phyloP scores from a whole-genome alignment of 139 green algal genomes.

The Micromonas commoda region DNA sequence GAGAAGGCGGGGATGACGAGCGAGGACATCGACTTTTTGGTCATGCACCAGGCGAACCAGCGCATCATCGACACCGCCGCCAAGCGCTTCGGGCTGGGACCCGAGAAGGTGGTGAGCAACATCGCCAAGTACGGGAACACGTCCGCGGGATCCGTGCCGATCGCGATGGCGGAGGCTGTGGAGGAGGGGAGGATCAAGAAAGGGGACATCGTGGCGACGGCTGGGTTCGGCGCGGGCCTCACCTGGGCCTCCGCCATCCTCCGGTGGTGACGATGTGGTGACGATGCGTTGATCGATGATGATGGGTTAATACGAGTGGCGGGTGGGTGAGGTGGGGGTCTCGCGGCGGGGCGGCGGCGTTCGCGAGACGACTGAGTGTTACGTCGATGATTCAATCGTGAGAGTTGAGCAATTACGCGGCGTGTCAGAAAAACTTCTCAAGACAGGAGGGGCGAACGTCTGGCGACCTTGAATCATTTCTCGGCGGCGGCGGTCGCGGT shows the following conservation, averaged over 20 bases:
- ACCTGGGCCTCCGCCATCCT: conserved; percentile 88
- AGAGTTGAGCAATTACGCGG: not conserved
- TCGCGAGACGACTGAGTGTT: not conserved
- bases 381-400: not conserved
- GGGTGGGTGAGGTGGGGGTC: not conserved
- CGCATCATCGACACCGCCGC: conserved; percentile 88
- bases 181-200: conserved; percentile 56
- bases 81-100: conserved; percentile 62
- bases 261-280: conserved; percentile 65
- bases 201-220: conserved; percentile 70
- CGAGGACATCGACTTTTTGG: conserved; percentile 77
- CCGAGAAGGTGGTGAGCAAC: conserved; percentile 69
- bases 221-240: conserved; percentile 91
- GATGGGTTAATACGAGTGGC: conserved; percentile 1
- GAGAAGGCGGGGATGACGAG: conserved; percentile 57
- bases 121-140: conserved; percentile 95
- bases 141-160: conserved; percentile 84
- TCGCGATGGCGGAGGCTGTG: conserved; percentile 92
- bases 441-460: not conserved
- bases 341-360: not conserved
- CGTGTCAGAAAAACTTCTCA: not conserved
- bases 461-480: no score
- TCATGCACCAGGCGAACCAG: conserved; percentile 96
- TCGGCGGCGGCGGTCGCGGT: not conserved
- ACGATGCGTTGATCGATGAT: no score